These are phyloP conservation scores for Hibiscus trionum DNA, from an alignment of 345 rosid species.

Conservation along the genomic window DNA sequence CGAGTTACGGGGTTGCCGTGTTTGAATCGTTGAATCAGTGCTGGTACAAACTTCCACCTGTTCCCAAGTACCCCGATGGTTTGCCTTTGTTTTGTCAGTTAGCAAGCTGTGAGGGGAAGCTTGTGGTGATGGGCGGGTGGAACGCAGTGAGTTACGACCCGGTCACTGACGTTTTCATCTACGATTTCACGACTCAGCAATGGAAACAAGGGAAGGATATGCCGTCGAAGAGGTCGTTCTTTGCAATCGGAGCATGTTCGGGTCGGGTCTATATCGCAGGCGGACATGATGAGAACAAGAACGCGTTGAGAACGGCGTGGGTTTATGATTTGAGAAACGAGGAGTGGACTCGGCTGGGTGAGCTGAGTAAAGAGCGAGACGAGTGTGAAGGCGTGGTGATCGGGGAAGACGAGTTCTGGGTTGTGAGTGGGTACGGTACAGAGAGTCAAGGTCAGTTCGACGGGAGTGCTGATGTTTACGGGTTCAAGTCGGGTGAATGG, in stretches of 20 bases:
- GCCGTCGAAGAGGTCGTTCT: slow-evolving; percentile 52
- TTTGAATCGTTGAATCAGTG: slow-evolving; percentile 31
- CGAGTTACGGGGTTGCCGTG: slow-evolving; percentile 28
- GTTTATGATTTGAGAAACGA: slow-evolving; percentile 40
- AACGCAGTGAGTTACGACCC: slow-evolving; percentile 50
- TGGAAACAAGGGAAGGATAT: slow-evolving; percentile 50
- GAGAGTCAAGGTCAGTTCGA: slow-evolving; percentile 49
- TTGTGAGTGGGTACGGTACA: slow-evolving; percentile 53
- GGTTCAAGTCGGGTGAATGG: slow-evolving; percentile 36
- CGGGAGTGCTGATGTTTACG: slow-evolving; percentile 39
- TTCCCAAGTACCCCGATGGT: slow-evolving; percentile 38
- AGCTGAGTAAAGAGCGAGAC: slow-evolving; percentile 51
- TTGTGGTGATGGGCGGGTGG: slow-evolving; percentile 64
- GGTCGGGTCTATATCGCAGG: slow-evolving; percentile 42
- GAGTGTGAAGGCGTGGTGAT: slow-evolving; percentile 53
- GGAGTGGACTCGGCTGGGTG: slow-evolving; percentile 46
- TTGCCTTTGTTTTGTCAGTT: slow-evolving; percentile 56
- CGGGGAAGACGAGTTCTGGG: slow-evolving; percentile 48
- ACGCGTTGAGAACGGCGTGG: slow-evolving; percentile 51
- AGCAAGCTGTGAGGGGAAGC: slow-evolving; percentile 46
- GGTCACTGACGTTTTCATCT: slow-evolving; percentile 40
- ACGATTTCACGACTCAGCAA: slow-evolving; percentile 34
- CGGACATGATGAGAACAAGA: slow-evolving; percentile 64
- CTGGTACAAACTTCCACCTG: slow-evolving; percentile 39
- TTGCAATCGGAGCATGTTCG: slow-evolving; percentile 33